These are phyloP conservation scores for Penicillium psychrofluorescens DNA, from an alignment of 495 filamentous ascomycete genomes.

Conservation along the genomic window DNA sequence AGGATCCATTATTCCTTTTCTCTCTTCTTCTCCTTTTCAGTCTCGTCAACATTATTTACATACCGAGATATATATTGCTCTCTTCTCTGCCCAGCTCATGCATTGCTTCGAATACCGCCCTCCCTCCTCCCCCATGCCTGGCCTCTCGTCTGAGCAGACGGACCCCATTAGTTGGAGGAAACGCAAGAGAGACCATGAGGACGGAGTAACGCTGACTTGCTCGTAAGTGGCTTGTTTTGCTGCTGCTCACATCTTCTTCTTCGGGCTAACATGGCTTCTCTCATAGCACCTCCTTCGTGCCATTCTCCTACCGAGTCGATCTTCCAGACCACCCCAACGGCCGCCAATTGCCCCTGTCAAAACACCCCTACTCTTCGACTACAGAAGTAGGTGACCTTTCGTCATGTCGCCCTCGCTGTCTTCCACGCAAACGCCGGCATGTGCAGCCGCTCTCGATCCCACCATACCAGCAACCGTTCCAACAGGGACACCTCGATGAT, in stretches of 20 bases:
- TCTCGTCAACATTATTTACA: too few species aligned
- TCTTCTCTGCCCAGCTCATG: neutral
- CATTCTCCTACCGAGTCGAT: constrained; percentile 13
- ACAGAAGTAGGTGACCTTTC: constrained; percentile 13
- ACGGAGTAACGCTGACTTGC: constrained; percentile 11
- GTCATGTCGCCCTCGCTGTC: constrained; percentile 18
- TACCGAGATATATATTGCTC: neutral
- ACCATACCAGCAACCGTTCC: constrained; percentile 1
- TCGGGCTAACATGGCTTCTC: neutral
- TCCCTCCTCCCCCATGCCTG: constrained; percentile 17
- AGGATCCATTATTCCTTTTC: neutral
- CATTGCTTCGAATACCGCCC: constrained; percentile 1
- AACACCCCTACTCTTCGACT: neutral
- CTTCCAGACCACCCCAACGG: constrained; percentile 8
- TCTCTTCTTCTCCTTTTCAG: neutral
- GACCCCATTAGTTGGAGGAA: constrained; percentile 20
- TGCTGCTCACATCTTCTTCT: neutral
- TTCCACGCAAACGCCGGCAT: constrained; percentile 30
- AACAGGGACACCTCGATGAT: neutral
- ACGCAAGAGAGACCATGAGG: constrained; percentile 30
- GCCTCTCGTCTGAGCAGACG: constrained; percentile 15
- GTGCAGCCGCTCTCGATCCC: constrained; percentile 14
- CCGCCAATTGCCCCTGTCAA: constrained; percentile 10
- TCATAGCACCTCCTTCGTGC: constrained; percentile 6
- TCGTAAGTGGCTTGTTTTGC: constrained; percentile 18